Percentiles rank a stretch among this genome's conserved stretches.
These are phyloP conservation scores for Lycium barbarum DNA, from an alignment of 257 asterid species.

Conservation along the genomic window DNA sequence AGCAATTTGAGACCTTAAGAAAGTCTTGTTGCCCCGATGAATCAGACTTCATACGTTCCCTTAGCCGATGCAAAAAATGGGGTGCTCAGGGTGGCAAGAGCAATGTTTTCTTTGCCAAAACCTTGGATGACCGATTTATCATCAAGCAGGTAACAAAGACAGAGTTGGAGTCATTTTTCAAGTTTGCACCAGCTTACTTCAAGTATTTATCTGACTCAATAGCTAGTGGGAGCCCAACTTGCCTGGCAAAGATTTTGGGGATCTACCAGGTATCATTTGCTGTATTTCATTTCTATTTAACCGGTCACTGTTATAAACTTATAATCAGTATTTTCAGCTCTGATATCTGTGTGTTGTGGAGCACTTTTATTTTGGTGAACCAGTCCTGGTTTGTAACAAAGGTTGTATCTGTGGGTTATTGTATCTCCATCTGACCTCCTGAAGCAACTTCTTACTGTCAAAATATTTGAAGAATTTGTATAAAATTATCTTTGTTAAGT, in stretches of 20 bases:
- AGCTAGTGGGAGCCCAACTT: conserved; percentile 76
- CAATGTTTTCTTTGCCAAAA: conserved; percentile 93
- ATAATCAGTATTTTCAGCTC: conserved; percentile 17
- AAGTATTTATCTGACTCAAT: conserved; percentile 82
- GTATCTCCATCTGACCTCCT: background rate
- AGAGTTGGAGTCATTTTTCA: conserved; percentile 92
- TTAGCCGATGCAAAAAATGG: conserved; percentile 97
- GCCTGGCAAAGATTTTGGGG: conserved; percentile 94
- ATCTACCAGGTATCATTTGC: conserved; percentile 81
- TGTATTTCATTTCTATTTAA: conserved; percentile 5
- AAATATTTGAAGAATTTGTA: conserved; percentile 22
- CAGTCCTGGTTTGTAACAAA: background rate
- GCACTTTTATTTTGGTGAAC: background rate
- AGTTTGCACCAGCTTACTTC: conserved; percentile 90
- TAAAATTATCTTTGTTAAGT: conserved; percentile 14
- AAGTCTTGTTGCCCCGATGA: conserved; percentile 83
- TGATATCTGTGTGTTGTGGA: conserved; percentile 13
- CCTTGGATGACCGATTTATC: conserved; percentile 91
- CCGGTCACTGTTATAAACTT: conserved; percentile 13
- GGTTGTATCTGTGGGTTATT: conserved; percentile 20
- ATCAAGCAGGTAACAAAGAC: conserved; percentile 97
- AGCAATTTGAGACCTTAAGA: conserved; percentile 84
- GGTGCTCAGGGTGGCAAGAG: conserved; percentile 99
- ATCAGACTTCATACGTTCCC: conserved; percentile 76
- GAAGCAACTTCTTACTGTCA: background rate